phyloP scores from a whole-genome alignment of 2,329 filamentous ascomycete species.

The Stemphylium vesicarium region DNA sequence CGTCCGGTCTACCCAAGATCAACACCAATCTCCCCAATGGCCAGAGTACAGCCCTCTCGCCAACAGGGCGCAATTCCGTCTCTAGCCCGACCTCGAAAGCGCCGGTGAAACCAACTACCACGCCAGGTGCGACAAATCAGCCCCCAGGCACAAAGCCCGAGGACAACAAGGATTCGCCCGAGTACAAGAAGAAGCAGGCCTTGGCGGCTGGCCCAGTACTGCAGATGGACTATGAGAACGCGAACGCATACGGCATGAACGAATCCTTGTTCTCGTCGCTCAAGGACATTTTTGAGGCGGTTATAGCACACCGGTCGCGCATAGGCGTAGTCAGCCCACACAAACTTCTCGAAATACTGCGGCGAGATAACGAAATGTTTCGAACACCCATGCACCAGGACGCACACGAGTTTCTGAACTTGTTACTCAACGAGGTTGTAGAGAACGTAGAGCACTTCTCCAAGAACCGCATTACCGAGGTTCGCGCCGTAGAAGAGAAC shows the following conservation, averaged over 20 bases:
- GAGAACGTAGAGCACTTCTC: constrained; percentile 91
- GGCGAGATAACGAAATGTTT: constrained; percentile 96
- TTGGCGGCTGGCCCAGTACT: constrained; percentile 86
- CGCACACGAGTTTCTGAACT: constrained; percentile 94
- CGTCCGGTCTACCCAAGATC: constrained; percentile 44
- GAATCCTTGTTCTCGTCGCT: constrained; percentile 93
- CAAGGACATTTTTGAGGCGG: constrained; percentile 93
- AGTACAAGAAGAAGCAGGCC: constrained; percentile 97
- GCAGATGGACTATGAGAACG: constrained; percentile 82
- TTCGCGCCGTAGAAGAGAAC: constrained; percentile 35
- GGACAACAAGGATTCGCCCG: constrained; percentile 91
- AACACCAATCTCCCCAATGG: constrained; percentile 50
- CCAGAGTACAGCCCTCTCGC: constrained; percentile 57
- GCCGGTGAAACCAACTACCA: constrained; percentile 46
- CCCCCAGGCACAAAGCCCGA: constrained; percentile 73
- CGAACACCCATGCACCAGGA: constrained; percentile 97
- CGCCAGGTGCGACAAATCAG: constrained; percentile 59
- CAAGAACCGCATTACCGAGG: constrained; percentile 61
- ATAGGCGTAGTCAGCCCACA: constrained; percentile 92
- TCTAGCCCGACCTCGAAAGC: constrained; percentile 42
- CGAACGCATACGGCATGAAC: constrained; percentile 84
- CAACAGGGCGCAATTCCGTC: constrained; percentile 57
- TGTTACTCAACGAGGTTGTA: constrained; percentile 95
- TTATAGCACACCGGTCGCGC: constrained; percentile 80
- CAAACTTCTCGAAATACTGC: constrained; percentile 91